Evolutionary conservation across 2,329 filamentous ascomycete species (phyloP).

Genomic region (Stagonosporopsis chrysanthemi): DNA sequence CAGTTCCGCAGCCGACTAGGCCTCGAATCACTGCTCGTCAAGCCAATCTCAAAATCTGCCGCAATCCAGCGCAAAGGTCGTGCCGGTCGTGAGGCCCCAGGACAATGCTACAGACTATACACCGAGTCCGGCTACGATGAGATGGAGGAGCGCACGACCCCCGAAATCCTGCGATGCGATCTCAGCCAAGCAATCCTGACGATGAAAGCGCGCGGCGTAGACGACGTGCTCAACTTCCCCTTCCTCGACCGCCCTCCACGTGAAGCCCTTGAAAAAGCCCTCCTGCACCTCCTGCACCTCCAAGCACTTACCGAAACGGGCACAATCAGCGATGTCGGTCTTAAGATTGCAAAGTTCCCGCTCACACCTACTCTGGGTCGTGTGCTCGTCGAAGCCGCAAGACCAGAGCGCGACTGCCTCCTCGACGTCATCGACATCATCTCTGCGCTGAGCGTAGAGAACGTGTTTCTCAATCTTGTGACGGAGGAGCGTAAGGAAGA

Average conservation of each 20-base stretch:
- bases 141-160: conserved; percentile 76
- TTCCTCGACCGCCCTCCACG: conserved; percentile 82
- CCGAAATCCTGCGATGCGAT: conserved; percentile 91
- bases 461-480: conserved; percentile 66
- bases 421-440: conserved; percentile 86
- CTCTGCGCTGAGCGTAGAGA: conserved; percentile 69
- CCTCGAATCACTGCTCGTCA: conserved; percentile 88
- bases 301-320: conserved; percentile 77
- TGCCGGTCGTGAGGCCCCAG: conserved; percentile 89
- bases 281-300: conserved; percentile 80
- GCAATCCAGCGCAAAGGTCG: conserved; percentile 91
- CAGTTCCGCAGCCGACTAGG: conserved; percentile 85
- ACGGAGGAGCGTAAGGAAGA: conserved; percentile 68
- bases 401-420: conserved; percentile 74
- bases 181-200: conserved; percentile 84
- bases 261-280: conserved; percentile 80
- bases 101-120: conserved; percentile 89
- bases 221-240: conserved; percentile 82
- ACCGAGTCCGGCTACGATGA: conserved; percentile 77
- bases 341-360: conserved; percentile 81
- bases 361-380: conserved; percentile 81
- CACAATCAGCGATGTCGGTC: conserved; percentile 74
- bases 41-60: conserved; percentile 91
- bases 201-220: conserved; percentile 90
- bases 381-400: conserved; percentile 80